A percentile compares a stretch with the other conserved stretches of the same genome.
Evolutionary conservation across 176 grass and related monocot genomes (phyloP).

Genomic region (Triticum aestivum): IWGSC_CS_RefSeq_v2.1 NC_057812.1:95696750-95697249

Average conservation of each 20-base stretch:
- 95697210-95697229: too few species aligned
- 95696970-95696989: neutral
- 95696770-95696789: neutral
- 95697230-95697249: too few species aligned
- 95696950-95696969: constrained; percentile 8
- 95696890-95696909: neutral
- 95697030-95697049: too few species aligned
- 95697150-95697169: too few species aligned
- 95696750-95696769: constrained; percentile 33
- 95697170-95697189: too few species aligned
- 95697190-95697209: too few species aligned
- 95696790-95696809: constrained; percentile 15
- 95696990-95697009: neutral
- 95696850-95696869: neutral
- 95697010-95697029: neutral
- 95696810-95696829: rapidly evolving
- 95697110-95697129: too few species aligned
- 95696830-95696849: neutral
- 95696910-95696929: neutral
- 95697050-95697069: too few species aligned
- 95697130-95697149: too few species aligned
- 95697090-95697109: too few species aligned
- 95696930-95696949: constrained; percentile 18
- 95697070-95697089: too few species aligned
- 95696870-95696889: neutral